Evolutionary conservation across 495 filamentous ascomycete species (phyloP).

Genomic region (Lepidopterella palustris): DNA sequence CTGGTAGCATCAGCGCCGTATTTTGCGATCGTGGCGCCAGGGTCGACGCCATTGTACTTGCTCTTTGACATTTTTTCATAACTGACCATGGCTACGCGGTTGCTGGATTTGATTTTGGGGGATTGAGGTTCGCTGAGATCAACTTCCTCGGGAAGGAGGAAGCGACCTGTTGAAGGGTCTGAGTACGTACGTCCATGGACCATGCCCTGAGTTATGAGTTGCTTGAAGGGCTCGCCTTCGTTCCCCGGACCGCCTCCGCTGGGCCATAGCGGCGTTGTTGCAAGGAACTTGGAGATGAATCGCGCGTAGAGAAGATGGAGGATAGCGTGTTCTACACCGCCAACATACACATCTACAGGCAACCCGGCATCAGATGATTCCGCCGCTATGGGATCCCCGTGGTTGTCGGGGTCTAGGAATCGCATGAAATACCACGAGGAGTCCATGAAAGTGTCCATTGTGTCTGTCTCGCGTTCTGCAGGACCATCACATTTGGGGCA

Average conservation of each 20-base stretch:
- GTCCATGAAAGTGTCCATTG: constrained; percentile 94
- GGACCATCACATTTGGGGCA: constrained; percentile 67
- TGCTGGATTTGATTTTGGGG: constrained; percentile 55
- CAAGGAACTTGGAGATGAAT: constrained; percentile 83
- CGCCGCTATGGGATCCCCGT: constrained; percentile 52
- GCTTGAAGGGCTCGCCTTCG: constrained; percentile 65
- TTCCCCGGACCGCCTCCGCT: constrained; percentile 26
- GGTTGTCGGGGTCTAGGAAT: constrained; percentile 64
- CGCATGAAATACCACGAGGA: constrained; percentile 89
- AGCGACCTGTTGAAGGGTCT: constrained; percentile 66
- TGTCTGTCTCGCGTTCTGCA: constrained; percentile 82
- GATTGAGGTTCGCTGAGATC: constrained; percentile 48
- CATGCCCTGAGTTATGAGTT: constrained; percentile 83
- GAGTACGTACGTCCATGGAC: constrained; percentile 80
- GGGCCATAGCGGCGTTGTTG: constrained; percentile 52
- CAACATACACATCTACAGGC: constrained; percentile 80
- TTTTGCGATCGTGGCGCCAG: constrained; percentile 57
- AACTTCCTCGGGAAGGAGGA: constrained; percentile 72
- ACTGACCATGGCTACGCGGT: constrained; percentile 50
- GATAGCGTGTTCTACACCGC: constrained; percentile 85
- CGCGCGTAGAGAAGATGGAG: constrained; percentile 86
- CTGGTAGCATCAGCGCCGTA: constrained; percentile 80
- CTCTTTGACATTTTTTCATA: constrained; percentile 97
- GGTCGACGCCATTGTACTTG: constrained; percentile 90
- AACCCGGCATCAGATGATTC: constrained; percentile 47